phyloP scores from a whole-genome alignment of 306 rosid species.

The Castanea mollissima region DNA sequence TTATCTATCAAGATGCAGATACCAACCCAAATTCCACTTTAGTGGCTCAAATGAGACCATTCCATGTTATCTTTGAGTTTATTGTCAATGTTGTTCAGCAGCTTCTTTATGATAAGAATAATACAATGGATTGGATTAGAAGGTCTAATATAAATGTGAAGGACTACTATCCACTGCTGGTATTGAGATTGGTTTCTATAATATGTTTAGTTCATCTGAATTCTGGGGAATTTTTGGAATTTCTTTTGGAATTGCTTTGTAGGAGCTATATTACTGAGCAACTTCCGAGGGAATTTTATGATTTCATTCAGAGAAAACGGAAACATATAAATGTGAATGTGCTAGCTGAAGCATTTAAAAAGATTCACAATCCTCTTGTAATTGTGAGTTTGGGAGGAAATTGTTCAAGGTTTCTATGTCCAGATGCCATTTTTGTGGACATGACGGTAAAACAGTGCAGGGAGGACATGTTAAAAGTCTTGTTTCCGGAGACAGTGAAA shows the following conservation, averaged over 20 bases:
- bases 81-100: constrained; percentile 1
- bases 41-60: background rate
- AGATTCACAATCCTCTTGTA: constrained; percentile 48
- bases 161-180: constrained; percentile 28
- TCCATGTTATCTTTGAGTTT: constrained; percentile 7
- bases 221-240: constrained; percentile 19
- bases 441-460: constrained; percentile 13
- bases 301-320: constrained; percentile 24
- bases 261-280: constrained; percentile 3
- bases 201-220: constrained; percentile 44
- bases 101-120: constrained; percentile 12
- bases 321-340: constrained; percentile 12
- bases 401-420: constrained; percentile 6
- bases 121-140: constrained; percentile 39
- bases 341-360: constrained; percentile 45
- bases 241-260: constrained; percentile 25
- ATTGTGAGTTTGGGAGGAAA: constrained; percentile 28
- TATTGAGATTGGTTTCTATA: constrained; percentile 40
- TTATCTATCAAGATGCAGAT: constrained; percentile 32
- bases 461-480: constrained; percentile 15
- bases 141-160: constrained; percentile 9
- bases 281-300: constrained; percentile 39
- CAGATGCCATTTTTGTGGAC: constrained; percentile 42
- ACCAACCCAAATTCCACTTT: constrained; percentile 14
- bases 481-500: constrained; percentile 31